Conservation (phyloP, 176 grass and related monocot genomes). For the Avena insularis region DNA sequence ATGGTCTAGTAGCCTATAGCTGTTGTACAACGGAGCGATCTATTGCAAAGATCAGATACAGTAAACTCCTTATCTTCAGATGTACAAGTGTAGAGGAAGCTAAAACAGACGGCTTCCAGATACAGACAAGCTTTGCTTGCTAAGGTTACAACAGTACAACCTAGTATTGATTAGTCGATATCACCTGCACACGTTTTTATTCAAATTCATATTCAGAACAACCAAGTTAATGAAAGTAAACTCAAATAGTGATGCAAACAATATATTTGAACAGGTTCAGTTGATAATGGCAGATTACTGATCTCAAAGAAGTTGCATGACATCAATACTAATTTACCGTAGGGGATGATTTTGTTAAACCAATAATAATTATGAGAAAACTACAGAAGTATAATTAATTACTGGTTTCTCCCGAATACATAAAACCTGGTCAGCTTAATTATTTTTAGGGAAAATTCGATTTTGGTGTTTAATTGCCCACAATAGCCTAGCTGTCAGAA, state of each 20-base stretch:
- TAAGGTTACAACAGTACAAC: constrained; percentile 17
- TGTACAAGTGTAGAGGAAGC: constrained; percentile 18
- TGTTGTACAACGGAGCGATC: constrained; percentile 21
- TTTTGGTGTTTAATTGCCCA: neutral
- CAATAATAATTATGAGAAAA: constrained; percentile 23
- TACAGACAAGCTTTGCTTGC: constrained; percentile 41
- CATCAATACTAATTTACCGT: constrained; percentile 1
- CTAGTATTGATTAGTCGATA: constrained; percentile 22
- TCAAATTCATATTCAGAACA: constrained; percentile 33
- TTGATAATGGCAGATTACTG: neutral
- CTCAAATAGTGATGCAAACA: neutral
- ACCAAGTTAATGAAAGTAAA: constrained; percentile 25
- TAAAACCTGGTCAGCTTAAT: neutral
- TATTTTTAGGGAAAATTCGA: neutral
- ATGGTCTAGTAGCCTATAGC: constrained; percentile 25
- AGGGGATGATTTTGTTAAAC: neutral
- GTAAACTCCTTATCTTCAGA: constrained; percentile 24
- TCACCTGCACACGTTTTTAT: constrained; percentile 50
- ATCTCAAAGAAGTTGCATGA: neutral
- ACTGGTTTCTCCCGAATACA: neutral
- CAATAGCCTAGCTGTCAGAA: too few species aligned
- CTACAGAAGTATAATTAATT: neutral
- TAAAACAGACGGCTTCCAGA: constrained; percentile 17
- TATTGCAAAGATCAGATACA: neutral
- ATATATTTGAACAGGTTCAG: constrained; percentile 6